Evolutionary conservation across 192 early-diverging fungal genomes (phyloP).

Genomic region (Linnemannia elongata): DNA sequence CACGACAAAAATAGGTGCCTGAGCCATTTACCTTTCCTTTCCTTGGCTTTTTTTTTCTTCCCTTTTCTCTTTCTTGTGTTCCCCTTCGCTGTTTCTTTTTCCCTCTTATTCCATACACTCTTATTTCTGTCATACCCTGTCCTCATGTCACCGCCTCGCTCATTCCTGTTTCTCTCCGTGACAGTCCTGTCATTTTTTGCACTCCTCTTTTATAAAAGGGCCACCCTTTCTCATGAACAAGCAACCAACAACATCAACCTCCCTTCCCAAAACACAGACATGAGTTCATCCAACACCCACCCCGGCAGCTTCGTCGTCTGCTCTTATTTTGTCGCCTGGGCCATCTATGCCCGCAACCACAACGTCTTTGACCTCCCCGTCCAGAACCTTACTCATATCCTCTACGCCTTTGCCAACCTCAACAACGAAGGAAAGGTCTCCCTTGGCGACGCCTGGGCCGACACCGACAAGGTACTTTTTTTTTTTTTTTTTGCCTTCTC

Average conservation of each 20-base stretch:
- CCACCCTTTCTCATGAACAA: too few relatives aligned
- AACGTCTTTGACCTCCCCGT: conserved; percentile 74
- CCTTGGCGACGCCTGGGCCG: conserved; percentile 83
- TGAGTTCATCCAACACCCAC: conserved; percentile 4
- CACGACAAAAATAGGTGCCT: neutral
- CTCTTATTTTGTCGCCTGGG: conserved; percentile 66
- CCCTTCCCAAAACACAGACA: too few relatives aligned
- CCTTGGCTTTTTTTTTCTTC: neutral
- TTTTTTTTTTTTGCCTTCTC: conserved; percentile 14
- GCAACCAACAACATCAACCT: too few relatives aligned
- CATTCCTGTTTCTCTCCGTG: neutral
- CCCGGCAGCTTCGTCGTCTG: conserved; percentile 49
- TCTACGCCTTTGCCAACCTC: conserved; percentile 86
- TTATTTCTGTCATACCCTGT: too few relatives aligned
- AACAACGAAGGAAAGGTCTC: conserved; percentile 73
- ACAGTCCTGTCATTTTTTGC: conserved; percentile 1
- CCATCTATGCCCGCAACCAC: conserved; percentile 79
- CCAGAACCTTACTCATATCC: conserved; percentile 78
- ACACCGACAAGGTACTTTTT: conserved; percentile 72
- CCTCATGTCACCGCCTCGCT: neutral
- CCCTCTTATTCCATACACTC: neutral
- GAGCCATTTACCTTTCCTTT: neutral
- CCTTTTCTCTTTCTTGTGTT: neutral
- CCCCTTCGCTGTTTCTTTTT: neutral
- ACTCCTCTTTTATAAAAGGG: too few relatives aligned